Evolutionary conservation across 2,329 filamentous ascomycete genomes (phyloP).

Genomic region (Rhynchosporium secalis): DNA sequence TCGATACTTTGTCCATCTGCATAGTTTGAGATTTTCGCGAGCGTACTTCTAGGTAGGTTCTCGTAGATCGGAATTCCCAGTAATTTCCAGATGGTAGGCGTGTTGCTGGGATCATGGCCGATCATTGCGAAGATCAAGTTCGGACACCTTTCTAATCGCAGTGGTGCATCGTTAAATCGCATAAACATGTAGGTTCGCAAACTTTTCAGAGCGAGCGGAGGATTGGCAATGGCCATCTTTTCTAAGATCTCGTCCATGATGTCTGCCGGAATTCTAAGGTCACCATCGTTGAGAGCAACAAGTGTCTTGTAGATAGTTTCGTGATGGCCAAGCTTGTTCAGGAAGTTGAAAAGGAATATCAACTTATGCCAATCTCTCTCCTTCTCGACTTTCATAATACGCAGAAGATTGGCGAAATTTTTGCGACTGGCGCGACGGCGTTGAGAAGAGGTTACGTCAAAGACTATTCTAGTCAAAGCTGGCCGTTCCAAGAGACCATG

Average conservation of each 20-base stretch:
- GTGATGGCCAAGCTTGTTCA: constrained; percentile 20
- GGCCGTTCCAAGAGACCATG: constrained; percentile 21
- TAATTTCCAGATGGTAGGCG: constrained; percentile 29
- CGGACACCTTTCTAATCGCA: constrained; percentile 22
- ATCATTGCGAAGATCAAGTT: constrained; percentile 31
- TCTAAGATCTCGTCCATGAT: constrained; percentile 21
- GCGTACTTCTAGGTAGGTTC: background rate
- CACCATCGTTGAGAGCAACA: constrained; percentile 14
- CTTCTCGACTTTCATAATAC: constrained; percentile 21
- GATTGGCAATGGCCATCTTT: constrained; percentile 20
- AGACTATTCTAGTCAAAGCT: constrained; percentile 19
- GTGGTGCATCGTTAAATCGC: constrained; percentile 1
- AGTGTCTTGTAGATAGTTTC: constrained; percentile 18
- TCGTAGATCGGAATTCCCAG: constrained; percentile 28
- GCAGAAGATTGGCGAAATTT: constrained; percentile 20
- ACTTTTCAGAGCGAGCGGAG: constrained; percentile 17
- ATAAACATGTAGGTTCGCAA: constrained; percentile 20
- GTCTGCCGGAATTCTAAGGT: constrained; percentile 19
- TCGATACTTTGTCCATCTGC: background rate
- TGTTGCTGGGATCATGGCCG: constrained; percentile 14
- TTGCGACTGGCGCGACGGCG: background rate
- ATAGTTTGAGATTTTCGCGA: constrained; percentile 4
- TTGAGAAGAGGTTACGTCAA: constrained; percentile 13
- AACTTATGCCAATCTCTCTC: constrained; percentile 15
- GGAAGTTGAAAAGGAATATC: constrained; percentile 19